Percentiles rank a stretch among this genome's conserved stretches.
Conservation (phyloP, 1,139 yeast species). For the Suhomyces bolitotheri region DNA sequence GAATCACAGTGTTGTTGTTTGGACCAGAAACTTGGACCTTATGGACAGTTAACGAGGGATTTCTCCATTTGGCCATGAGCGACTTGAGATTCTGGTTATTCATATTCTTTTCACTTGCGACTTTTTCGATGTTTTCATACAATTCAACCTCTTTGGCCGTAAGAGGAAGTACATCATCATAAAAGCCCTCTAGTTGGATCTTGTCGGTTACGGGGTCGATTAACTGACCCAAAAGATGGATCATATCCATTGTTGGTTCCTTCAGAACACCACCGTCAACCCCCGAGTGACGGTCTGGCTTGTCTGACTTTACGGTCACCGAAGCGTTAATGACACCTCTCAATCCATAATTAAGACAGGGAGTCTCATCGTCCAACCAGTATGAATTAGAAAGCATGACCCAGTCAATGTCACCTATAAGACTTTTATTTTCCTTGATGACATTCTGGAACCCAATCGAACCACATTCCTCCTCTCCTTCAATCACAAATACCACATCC, state of each 20-base stretch:
- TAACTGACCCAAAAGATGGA: slow-evolving; percentile 66
- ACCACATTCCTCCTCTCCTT: slow-evolving; percentile 96
- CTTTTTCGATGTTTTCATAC: slow-evolving; percentile 61
- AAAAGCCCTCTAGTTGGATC: slow-evolving; percentile 69
- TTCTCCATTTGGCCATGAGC: slow-evolving; percentile 84
- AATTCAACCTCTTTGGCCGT: slow-evolving; percentile 55
- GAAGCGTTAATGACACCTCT: slow-evolving; percentile 86
- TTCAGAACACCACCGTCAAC: slow-evolving; percentile 91
- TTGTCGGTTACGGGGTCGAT: slow-evolving; percentile 48
- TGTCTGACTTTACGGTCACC: slow-evolving; percentile 66
- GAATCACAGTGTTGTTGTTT: slow-evolving; percentile 84
- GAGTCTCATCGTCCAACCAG: slow-evolving; percentile 88
- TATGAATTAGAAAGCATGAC: slow-evolving; percentile 85
- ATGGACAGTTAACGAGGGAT: slow-evolving; percentile 90
- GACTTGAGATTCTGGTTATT: slow-evolving; percentile 45
- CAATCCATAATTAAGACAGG: slow-evolving; percentile 90
- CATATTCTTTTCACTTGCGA: slow-evolving; percentile 25
- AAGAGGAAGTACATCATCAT: slow-evolving; percentile 61
- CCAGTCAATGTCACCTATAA: slow-evolving; percentile 82
- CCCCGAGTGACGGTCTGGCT: slow-evolving; percentile 93
- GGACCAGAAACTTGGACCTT: slow-evolving; percentile 87
- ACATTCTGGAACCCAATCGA: slow-evolving; percentile 80
- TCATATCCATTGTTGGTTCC: slow-evolving; percentile 87
- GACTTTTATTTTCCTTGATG: slow-evolving; percentile 46
- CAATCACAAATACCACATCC: slow-evolving; percentile 82